phyloP scores from a whole-genome alignment of 2,329 filamentous ascomycete species.

The Fusarium equiseti region DNA sequence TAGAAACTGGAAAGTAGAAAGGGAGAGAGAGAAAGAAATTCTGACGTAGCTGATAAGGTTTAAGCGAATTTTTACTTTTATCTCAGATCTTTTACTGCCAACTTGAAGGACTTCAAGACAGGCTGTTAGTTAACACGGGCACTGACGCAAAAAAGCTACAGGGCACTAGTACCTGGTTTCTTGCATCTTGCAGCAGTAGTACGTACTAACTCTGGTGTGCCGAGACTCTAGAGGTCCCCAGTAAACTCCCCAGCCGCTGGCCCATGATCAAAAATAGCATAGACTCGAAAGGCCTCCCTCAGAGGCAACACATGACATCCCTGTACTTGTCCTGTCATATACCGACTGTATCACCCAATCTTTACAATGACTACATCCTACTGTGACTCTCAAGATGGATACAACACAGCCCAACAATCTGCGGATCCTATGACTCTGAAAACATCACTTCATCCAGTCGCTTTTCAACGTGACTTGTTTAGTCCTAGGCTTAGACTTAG shows the following conservation, averaged over 20 bases:
- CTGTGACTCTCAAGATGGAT: constrained; percentile 2
- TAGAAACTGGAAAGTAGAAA: not conserved
- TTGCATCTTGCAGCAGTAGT: constrained; percentile 9
- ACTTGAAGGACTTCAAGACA: not conserved
- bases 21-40: not conserved
- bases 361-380: constrained; percentile 14
- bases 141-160: not conserved
- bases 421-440: constrained; percentile 12
- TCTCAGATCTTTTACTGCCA: not conserved
- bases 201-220: not conserved
- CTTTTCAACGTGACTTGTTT: not conserved
- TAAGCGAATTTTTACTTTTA: not conserved
- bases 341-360: constrained; percentile 16
- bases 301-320: constrained; percentile 22
- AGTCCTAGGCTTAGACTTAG: not conserved
- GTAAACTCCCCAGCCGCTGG: constrained; percentile 2
- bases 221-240: not conserved
- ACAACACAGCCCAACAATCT: constrained; percentile 17
- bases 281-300: not conserved
- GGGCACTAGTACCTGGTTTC: constrained; percentile 8
- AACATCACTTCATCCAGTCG: not conserved
- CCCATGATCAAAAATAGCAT: constrained; percentile 37
- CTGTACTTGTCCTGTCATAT: constrained; percentile 6
- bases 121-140: not conserved
- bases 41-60: not conserved